A percentile compares a stretch with the other conserved stretches of the same genome.
Evolutionary conservation across 805 yeast genomes (phyloP).

Genomic region (Phaffomyces antillensis): DNA sequence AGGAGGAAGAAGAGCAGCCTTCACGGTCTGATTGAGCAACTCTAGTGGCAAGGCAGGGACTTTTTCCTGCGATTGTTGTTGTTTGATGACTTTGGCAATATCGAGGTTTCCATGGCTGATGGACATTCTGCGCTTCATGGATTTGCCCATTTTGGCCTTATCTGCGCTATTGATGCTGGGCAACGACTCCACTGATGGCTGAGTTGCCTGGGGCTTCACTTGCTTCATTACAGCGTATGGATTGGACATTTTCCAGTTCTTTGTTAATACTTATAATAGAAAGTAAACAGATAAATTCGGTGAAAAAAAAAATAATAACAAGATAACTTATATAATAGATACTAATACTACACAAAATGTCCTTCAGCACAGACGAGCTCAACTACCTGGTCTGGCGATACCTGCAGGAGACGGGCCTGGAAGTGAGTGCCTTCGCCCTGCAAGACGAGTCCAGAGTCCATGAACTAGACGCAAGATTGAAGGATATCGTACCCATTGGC

Average conservation of each 20-base stretch:
- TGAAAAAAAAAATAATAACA: background rate
- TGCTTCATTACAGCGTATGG: conserved; percentile 14
- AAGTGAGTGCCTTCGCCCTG: conserved; percentile 71
- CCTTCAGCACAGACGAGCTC: conserved; percentile 73
- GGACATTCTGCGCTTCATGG: conserved; percentile 39
- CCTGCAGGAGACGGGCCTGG: conserved; percentile 75
- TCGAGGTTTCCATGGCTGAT: conserved; percentile 26
- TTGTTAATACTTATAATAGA: background rate
- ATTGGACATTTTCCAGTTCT: conserved; percentile 5
- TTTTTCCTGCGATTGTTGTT: conserved; percentile 4
- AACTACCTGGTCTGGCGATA: conserved; percentile 93
- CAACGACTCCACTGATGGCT: conserved; percentile 18
- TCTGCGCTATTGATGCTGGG: conserved; percentile 30
- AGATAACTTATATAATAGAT: background rate
- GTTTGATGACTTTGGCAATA: conserved; percentile 7
- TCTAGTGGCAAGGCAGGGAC: conserved; percentile 26
- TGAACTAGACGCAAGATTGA: conserved; percentile 44
- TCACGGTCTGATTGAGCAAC: conserved; percentile 13
- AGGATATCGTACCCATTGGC: conserved; percentile 62
- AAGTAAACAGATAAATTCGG: background rate
- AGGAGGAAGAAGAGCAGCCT: too few relatives aligned
- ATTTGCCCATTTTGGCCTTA: conserved; percentile 31
- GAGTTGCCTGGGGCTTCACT: conserved; percentile 4
- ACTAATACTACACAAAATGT: conserved; percentile 41
- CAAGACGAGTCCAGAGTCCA: conserved; percentile 59